A percentile compares a stretch with the other conserved stretches of the same genome.
These are phyloP conservation scores for Apophysomyces variabilis DNA, from an alignment of 371 early-diverging fungal species.

Conservation along the genomic window DNA sequence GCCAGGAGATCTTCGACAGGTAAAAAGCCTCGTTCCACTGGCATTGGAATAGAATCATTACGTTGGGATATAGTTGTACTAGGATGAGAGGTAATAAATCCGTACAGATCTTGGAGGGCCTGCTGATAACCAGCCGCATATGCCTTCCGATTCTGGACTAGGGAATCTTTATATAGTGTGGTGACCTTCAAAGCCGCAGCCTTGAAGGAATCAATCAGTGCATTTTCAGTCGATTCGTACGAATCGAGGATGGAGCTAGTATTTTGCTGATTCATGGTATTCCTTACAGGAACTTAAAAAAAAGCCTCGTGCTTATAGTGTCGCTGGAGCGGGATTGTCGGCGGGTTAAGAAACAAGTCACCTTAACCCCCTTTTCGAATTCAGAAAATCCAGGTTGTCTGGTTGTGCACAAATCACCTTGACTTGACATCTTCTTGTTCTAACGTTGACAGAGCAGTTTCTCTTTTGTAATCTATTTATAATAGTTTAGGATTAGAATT, in stretches of 20 bases:
- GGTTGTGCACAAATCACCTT: no score
- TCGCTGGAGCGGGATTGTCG: no score
- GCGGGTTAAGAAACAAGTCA: no score
- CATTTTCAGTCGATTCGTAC: constrained; percentile 59
- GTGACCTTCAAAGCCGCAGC: constrained; percentile 74
- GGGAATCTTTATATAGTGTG: constrained; percentile 72
- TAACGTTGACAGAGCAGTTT: no score
- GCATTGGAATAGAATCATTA: constrained; percentile 18
- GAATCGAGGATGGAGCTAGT: constrained; percentile 36
- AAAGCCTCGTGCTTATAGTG: no score
- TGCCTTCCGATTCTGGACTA: constrained; percentile 63
- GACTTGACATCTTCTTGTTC: no score
- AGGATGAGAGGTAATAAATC: constrained; percentile 59
- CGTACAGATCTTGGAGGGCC: constrained; percentile 71
- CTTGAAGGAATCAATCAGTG: constrained; percentile 65
- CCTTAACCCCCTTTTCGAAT: no score
- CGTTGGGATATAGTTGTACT: constrained; percentile 29
- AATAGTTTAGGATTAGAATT: no score
- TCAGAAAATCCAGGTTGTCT: no score
- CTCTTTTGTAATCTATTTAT: no score
- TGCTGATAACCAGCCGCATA: constrained; percentile 76
- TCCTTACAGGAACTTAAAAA: constrained; percentile 6
- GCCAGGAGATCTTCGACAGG: constrained; percentile 60
- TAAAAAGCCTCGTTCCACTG: constrained; percentile 49
- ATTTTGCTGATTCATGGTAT: constrained; percentile 2